Percentiles rank a stretch among this genome's conserved stretches.
These are phyloP conservation scores for Ceratocystiopsis brevicomis DNA, from an alignment of 2,329 filamentous ascomycete species.

Conservation along the genomic window DNA sequence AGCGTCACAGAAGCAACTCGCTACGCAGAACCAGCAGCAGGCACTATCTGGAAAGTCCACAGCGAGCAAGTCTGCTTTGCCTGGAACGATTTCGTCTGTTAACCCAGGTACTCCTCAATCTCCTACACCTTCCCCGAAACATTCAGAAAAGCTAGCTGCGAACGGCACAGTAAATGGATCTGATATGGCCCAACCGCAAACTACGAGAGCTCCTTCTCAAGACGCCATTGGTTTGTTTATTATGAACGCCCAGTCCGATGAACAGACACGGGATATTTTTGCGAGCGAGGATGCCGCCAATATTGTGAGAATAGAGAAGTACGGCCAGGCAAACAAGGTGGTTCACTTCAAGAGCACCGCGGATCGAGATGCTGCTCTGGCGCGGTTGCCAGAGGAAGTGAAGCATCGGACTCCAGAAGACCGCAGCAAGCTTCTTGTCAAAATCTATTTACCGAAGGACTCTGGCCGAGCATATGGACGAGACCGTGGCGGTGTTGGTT, in stretches of 20 bases:
- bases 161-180: conserved; percentile 35
- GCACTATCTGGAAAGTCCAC: background rate
- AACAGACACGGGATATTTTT: conserved; percentile 68
- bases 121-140: conserved; percentile 27
- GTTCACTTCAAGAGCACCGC: conserved; percentile 66
- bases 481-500: conserved; percentile 43
- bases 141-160: conserved; percentile 34
- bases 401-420: conserved; percentile 56
- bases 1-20: conserved; percentile 17
- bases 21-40: conserved; percentile 18
- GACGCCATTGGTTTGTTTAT: conserved; percentile 76
- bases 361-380: conserved; percentile 63
- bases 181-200: conserved; percentile 34
- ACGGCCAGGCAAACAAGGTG: conserved; percentile 62
- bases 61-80: conserved; percentile 14
- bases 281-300: conserved; percentile 66
- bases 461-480: conserved; percentile 27
- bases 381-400: conserved; percentile 53
- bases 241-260: conserved; percentile 65
- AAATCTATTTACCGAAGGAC: conserved; percentile 47
- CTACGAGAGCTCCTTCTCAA: conserved; percentile 27
- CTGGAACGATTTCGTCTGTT: no score
- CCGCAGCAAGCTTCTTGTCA: conserved; percentile 61
- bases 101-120: no score
- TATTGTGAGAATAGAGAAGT: conserved; percentile 62